A percentile compares a stretch with the other conserved stretches of the same genome.
Evolutionary conservation across 257 asterid genomes (phyloP).

Genomic region (Penstemon barbatus): DNA sequence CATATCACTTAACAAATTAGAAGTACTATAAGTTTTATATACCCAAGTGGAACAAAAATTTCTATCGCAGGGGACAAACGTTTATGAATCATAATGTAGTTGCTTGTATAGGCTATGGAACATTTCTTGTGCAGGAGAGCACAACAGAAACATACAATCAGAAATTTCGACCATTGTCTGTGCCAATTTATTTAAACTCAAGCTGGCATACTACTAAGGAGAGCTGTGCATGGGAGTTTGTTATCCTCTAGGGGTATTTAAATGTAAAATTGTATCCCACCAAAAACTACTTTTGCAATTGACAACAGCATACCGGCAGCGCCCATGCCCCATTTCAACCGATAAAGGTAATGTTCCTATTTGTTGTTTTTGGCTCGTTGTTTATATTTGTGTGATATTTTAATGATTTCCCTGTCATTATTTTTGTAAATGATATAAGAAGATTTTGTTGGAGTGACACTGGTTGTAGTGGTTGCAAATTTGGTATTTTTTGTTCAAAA

Average conservation of each 20-base stretch:
- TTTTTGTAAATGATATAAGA: not conserved
- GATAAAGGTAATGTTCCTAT: slow-evolving; percentile 9
- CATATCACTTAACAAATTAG: slow-evolving; percentile 6
- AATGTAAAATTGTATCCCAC: too few species aligned
- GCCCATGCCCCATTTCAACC: too few species aligned
- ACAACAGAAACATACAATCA: slow-evolving; percentile 13
- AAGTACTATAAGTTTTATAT: not conserved
- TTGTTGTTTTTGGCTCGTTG: slow-evolving; percentile 35
- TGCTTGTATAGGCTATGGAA: slow-evolving; percentile 1
- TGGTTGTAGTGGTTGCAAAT: not conserved
- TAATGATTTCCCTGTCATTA: slow-evolving; percentile 11
- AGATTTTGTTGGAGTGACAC: too few species aligned
- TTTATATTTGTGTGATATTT: slow-evolving; percentile 20
- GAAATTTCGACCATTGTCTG: too few species aligned
- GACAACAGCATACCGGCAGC: too few species aligned
- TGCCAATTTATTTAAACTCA: too few species aligned
- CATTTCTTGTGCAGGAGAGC: slow-evolving; percentile 26
- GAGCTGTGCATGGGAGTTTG: too few species aligned
- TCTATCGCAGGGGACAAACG: not conserved
- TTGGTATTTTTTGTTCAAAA: not conserved
- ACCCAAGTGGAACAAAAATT: not conserved
- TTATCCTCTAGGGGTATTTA: too few species aligned
- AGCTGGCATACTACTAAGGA: too few species aligned
- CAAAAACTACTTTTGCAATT: too few species aligned
- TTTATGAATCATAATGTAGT: not conserved